Evolutionary conservation across 805 yeast species (phyloP).

Genomic region (Saccharomycopsis amapae): DNA sequence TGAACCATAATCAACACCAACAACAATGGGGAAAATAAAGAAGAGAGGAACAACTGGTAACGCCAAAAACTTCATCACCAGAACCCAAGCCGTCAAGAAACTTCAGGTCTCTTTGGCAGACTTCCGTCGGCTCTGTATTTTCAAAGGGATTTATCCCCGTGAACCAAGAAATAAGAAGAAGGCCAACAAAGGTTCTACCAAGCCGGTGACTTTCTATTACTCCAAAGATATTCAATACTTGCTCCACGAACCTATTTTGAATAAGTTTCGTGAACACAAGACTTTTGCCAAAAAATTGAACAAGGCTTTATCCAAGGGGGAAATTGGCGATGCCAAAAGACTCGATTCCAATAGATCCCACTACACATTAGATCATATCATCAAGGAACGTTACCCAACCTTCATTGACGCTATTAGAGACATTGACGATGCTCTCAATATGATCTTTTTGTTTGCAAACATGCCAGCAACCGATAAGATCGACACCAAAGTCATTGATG

Average conservation of each 20-base stretch:
- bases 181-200: slow-evolving; percentile 97
- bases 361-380: slow-evolving; percentile 81
- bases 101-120: slow-evolving; percentile 92
- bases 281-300: slow-evolving; percentile 87
- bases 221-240: slow-evolving; percentile 90
- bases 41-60: slow-evolving; percentile 82
- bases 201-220: slow-evolving; percentile 91
- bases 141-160: slow-evolving; percentile 96
- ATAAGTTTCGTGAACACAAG: slow-evolving; percentile 92
- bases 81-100: slow-evolving; percentile 90
- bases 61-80: slow-evolving; percentile 85
- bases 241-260: slow-evolving; percentile 88
- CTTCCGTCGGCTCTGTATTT: slow-evolving; percentile 93
- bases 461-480: slow-evolving; percentile 91
- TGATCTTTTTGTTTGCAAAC: slow-evolving; percentile 88
- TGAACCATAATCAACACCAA: too few relatives aligned
- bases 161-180: slow-evolving; percentile 94
- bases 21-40: slow-evolving; percentile 59
- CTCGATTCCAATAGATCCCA: slow-evolving; percentile 71
- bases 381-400: slow-evolving; percentile 93
- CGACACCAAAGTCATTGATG: slow-evolving; percentile 72
- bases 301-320: slow-evolving; percentile 87
- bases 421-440: slow-evolving; percentile 89
- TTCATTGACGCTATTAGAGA: slow-evolving; percentile 90
- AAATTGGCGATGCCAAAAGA: slow-evolving; percentile 78